Percentiles rank a stretch among this genome's conserved stretches.
phyloP scores from a whole-genome alignment of 805 yeast species.

The Candida gorgasii region DNA sequence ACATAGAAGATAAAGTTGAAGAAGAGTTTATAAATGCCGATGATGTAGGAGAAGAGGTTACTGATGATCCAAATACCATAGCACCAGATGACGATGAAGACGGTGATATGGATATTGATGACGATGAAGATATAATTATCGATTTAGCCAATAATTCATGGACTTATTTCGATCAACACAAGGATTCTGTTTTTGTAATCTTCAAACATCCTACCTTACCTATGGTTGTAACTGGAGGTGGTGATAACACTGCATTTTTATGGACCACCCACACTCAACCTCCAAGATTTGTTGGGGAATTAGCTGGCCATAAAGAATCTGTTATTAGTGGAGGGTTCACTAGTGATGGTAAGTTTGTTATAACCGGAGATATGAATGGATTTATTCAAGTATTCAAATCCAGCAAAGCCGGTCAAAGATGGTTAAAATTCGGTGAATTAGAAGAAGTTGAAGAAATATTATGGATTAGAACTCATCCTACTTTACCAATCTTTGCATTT shows the following conservation, averaged over 20 bases:
- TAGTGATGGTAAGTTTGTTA: constrained; percentile 71
- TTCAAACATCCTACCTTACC: constrained; percentile 84
- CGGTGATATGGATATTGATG: constrained; percentile 26
- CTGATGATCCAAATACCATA: constrained; percentile 26
- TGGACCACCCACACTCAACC: constrained; percentile 94
- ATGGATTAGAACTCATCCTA: constrained; percentile 82
- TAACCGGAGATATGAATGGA: constrained; percentile 97
- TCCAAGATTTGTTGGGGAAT: constrained; percentile 73
- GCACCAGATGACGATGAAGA: constrained; percentile 40
- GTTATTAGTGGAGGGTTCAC: constrained; percentile 85
- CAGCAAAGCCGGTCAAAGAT: constrained; percentile 74
- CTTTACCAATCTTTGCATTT: constrained; percentile 78
- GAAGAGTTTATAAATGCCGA: constrained; percentile 15
- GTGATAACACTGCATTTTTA: constrained; percentile 82
- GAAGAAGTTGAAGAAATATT: constrained; percentile 90
- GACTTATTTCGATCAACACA: constrained; percentile 85
- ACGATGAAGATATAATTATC: constrained; percentile 58
- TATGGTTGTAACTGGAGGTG: constrained; percentile 90
- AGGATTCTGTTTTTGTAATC: constrained; percentile 83
- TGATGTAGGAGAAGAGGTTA: constrained; percentile 31
- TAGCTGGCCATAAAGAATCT: constrained; percentile 84
- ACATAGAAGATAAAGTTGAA: constrained; percentile 10
- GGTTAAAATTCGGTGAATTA: constrained; percentile 69
- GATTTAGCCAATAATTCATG: constrained; percentile 90
- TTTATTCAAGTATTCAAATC: constrained; percentile 72